phyloP scores from a whole-genome alignment of 2,329 filamentous ascomycete species.

The Nigrograna mackinnonii region DNA sequence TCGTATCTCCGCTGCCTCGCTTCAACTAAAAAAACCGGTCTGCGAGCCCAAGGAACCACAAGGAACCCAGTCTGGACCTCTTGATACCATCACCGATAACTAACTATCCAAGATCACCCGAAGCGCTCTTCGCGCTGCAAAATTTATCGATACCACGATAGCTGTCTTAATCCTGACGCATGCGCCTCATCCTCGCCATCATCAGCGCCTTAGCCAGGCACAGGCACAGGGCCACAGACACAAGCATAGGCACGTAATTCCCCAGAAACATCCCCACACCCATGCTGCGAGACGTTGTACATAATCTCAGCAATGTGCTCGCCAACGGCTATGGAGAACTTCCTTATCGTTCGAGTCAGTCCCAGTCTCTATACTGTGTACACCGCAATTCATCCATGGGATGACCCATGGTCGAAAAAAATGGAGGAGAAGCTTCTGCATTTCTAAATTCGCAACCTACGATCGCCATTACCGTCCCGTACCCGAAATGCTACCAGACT shows the following conservation, averaged over 20 bases:
- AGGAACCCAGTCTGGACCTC: conserved; percentile 2
- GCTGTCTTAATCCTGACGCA: background rate
- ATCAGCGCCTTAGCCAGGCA: too few species aligned
- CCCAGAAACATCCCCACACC: background rate
- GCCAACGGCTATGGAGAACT: conserved; percentile 2
- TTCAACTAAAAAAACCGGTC: background rate
- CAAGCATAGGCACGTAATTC: background rate
- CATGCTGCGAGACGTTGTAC: background rate
- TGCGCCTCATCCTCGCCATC: too few species aligned
- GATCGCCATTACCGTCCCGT: conserved; percentile 24
- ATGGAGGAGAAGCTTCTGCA: too few species aligned
- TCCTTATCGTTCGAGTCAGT: background rate
- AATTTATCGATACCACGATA: conserved; percentile 2
- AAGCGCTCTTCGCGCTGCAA: conserved; percentile 18
- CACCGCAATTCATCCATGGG: too few species aligned
- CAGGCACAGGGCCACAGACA: background rate
- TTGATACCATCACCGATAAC: background rate
- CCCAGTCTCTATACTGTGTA: background rate
- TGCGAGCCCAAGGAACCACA: background rate
- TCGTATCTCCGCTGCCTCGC: background rate
- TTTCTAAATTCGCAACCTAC: conserved; percentile 13
- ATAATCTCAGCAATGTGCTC: conserved; percentile 8
- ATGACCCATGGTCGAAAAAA: too few species aligned
- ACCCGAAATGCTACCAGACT: conserved; percentile 21
- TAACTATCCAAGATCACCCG: conserved; percentile 9